A percentile compares a stretch with the other conserved stretches of the same genome.
Conservation (phyloP, 225 moss, liverwort and hornwort genomes). For the Bryoerythrophyllum caledonicum region DNA sequence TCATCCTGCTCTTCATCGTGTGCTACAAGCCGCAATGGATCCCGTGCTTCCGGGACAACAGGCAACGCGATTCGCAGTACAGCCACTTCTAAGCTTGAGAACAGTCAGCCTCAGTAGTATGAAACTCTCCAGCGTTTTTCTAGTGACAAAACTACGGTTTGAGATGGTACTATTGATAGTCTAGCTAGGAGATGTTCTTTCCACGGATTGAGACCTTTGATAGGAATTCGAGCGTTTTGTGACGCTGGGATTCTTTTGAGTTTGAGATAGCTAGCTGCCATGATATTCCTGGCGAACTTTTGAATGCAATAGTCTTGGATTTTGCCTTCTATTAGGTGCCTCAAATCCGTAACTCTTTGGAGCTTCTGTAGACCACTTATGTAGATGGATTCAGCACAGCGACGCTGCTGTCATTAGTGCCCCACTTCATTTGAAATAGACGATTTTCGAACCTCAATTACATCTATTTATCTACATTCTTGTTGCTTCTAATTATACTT, state of each 20-base stretch:
- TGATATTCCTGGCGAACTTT: not conserved
- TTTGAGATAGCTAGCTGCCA: slow-evolving; percentile 14
- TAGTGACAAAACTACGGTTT: no score
- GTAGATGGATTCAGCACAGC: slow-evolving; percentile 10
- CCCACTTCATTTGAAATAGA: not conserved
- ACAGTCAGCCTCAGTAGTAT: not conserved
- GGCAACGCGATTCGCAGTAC: slow-evolving; percentile 35
- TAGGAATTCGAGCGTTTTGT: slow-evolving; percentile 33
- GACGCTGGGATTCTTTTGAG: slow-evolving; percentile 28
- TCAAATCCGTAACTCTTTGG: slow-evolving; percentile 2
- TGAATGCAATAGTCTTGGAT: not conserved
- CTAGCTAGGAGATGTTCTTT: slow-evolving; percentile 5
- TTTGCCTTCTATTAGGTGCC: not conserved
- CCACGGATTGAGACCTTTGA: slow-evolving; percentile 21
- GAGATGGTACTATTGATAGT: not conserved
- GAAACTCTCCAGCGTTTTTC: not conserved
- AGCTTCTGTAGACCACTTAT: slow-evolving; percentile 23
- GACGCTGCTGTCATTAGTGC: slow-evolving; percentile 4
- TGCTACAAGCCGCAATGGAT: slow-evolving; percentile 53
- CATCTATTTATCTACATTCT: not conserved
- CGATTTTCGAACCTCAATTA: not conserved
- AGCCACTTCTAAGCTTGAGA: slow-evolving; percentile 38
- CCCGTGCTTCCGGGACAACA: slow-evolving; percentile 46
- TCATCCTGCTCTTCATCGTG: slow-evolving; percentile 31
- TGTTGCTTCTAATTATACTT: not conserved